phyloP scores from a whole-genome alignment of 352 stramenopile genomes.

The Pythium biforme region DNA sequence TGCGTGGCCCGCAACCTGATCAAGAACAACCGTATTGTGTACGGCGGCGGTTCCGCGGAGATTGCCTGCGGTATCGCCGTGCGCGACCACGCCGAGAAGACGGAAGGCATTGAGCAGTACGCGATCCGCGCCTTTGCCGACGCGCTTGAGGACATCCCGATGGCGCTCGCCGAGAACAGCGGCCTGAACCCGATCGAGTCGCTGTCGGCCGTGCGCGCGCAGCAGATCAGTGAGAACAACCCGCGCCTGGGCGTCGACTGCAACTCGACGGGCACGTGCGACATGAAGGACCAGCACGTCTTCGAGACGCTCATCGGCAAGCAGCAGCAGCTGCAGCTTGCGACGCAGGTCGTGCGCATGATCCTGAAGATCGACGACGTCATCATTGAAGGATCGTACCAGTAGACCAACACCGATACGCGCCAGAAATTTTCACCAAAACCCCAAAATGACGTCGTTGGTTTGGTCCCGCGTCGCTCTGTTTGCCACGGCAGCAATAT shows the following conservation, averaged over 20 bases:
- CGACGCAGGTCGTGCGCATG: conserved; percentile 99
- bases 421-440: neutral
- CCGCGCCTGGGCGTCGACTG: conserved; percentile 96
- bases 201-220: conserved; percentile 96
- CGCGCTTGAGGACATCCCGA: conserved; percentile 99
- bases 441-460: conserved; percentile 3
- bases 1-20: conserved; percentile 99
- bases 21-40: conserved; percentile 99
- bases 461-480: neutral
- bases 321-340: conserved; percentile 98
- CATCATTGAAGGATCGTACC: conserved; percentile 94
- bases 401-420: conserved; percentile 35
- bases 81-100: conserved; percentile 81
- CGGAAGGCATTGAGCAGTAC: conserved; percentile 93
- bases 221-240: conserved; percentile 94
- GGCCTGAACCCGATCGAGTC: conserved; percentile 97
- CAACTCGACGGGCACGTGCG: conserved; percentile 90
- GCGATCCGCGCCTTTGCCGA: conserved; percentile 98
- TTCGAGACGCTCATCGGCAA: conserved; percentile 99
- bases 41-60: conserved; percentile 97
- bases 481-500: conserved; percentile 22
- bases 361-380: conserved; percentile 99
- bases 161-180: conserved; percentile 99
- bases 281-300: conserved; percentile 99
- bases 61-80: conserved; percentile 97